phyloP scores from a whole-genome alignment of 2,329 filamentous ascomycete species.

The Verticillium albo-atrum region DNA sequence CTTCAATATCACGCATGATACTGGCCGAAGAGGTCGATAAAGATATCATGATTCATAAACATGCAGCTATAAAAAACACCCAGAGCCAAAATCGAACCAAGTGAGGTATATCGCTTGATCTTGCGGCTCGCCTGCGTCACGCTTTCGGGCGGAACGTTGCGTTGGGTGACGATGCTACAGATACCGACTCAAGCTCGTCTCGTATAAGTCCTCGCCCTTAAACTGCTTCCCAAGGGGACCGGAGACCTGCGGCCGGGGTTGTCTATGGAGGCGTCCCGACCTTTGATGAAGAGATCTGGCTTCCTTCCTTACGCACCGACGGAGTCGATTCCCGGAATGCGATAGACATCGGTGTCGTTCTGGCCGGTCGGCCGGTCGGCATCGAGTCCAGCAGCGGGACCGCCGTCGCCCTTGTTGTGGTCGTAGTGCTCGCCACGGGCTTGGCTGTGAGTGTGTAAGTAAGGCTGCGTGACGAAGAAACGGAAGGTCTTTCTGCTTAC shows the following conservation, averaged over 20 bases:
- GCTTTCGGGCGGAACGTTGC: conserved; percentile 33
- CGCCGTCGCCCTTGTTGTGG: conserved; percentile 26
- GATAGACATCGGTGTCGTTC: neutral
- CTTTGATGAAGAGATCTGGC: conserved; percentile 16
- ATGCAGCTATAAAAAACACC: neutral
- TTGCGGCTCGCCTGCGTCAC: conserved; percentile 30
- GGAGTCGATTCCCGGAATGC: conserved; percentile 2
- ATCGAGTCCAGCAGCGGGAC: conserved; percentile 26
- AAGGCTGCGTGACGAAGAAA: neutral
- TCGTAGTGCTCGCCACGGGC: conserved; percentile 38
- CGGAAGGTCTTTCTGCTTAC: conserved; percentile 27
- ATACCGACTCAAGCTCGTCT: conserved; percentile 32
- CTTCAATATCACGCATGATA: no score
- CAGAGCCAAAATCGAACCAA: neutral
- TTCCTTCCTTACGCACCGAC: conserved; percentile 4
- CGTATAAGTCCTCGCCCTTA: conserved; percentile 36
- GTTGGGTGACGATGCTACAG: conserved; percentile 28
- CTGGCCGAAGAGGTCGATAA: no score
- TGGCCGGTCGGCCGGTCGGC: neutral
- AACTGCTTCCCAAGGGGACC: conserved; percentile 31
- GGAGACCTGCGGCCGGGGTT: conserved; percentile 32
- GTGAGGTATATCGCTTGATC: conserved; percentile 15
- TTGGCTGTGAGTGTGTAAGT: conserved; percentile 25
- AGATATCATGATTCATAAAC: neutral
- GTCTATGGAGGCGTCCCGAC: conserved; percentile 28